A percentile compares a stretch with the other conserved stretches of the same genome.
Conservation (phyloP, 2,329 filamentous ascomycete genomes). For the Beauveria caledonica region DNA sequence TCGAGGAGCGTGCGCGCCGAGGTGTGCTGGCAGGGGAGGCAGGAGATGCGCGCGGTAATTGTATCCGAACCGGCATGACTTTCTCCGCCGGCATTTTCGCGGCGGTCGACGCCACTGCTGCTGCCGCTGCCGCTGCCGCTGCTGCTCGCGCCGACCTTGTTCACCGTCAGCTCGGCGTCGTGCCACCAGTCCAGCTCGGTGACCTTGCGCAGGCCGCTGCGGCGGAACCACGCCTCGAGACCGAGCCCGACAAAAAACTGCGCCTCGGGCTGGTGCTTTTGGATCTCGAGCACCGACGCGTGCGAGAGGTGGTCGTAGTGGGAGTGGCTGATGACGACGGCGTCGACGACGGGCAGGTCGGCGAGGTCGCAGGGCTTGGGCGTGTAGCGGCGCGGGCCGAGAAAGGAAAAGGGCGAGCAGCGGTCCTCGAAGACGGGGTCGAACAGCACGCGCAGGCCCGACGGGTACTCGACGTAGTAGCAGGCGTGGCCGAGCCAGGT, state of each 20-base stretch:
- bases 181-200: slow-evolving; percentile 97
- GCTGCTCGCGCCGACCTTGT: slow-evolving; percentile 22
- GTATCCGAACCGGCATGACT: slow-evolving; percentile 21
- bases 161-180: slow-evolving; percentile 61
- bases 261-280: slow-evolving; percentile 62
- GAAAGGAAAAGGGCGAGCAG: slow-evolving; percentile 66
- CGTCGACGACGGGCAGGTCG: slow-evolving; percentile 70
- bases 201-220: slow-evolving; percentile 62
- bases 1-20: slow-evolving; percentile 63
- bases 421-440: slow-evolving; percentile 88
- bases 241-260: slow-evolving; percentile 86
- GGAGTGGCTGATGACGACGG: slow-evolving; percentile 76
- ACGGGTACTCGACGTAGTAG: slow-evolving; percentile 85
- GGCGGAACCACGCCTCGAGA: slow-evolving; percentile 72
- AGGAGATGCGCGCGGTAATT: slow-evolving; percentile 66
- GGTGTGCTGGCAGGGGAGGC: slow-evolving; percentile 78
- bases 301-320: slow-evolving; percentile 91
- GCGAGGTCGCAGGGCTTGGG: slow-evolving; percentile 65
- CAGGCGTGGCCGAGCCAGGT: slow-evolving; percentile 96
- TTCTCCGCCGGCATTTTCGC: neutral
- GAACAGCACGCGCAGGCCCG: slow-evolving; percentile 79
- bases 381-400: slow-evolving; percentile 72
- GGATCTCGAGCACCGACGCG: slow-evolving; percentile 62
- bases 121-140: neutral
- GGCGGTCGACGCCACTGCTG: neutral